These are phyloP conservation scores for Candida endomychidarum DNA, from an alignment of 805 yeast species.

Conservation along the genomic window DNA sequence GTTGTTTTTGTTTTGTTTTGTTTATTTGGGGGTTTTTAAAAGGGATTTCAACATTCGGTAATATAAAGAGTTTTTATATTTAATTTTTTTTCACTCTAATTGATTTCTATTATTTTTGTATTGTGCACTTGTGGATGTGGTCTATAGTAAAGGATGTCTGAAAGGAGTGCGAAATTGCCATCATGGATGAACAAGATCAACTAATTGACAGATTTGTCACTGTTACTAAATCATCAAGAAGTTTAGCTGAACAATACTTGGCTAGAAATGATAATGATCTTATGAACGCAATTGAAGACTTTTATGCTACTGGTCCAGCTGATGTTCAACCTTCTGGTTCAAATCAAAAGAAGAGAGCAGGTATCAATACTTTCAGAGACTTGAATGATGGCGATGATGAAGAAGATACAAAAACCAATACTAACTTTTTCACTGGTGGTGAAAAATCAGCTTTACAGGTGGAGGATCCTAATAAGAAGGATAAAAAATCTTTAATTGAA, in stretches of 20 bases:
- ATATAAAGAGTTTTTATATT: constrained; percentile 12
- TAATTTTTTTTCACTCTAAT: neutral
- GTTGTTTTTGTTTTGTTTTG: constrained; percentile 14
- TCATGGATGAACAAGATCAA: constrained; percentile 19
- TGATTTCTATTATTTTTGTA: neutral
- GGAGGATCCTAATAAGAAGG: constrained; percentile 61
- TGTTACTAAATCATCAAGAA: constrained; percentile 34
- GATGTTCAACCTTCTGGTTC: constrained; percentile 1
- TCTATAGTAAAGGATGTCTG: neutral
- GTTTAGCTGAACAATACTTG: constrained; percentile 42
- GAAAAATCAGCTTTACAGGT: constrained; percentile 80
- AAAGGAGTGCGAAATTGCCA: constrained; percentile 12
- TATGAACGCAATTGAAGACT: constrained; percentile 43
- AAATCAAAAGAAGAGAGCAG: constrained; percentile 16
- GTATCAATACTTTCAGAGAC: constrained; percentile 40
- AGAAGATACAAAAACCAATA: constrained; percentile 53
- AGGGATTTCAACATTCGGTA: constrained; percentile 53
- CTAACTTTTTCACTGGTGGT: constrained; percentile 63
- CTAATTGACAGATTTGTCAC: constrained; percentile 35
- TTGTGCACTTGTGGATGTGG: neutral
- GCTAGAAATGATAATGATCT: constrained; percentile 36
- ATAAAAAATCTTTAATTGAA: constrained; percentile 51
- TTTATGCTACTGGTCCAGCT: constrained; percentile 25
- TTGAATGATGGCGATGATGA: constrained; percentile 45
- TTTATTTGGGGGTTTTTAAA: constrained; percentile 33